Base-by-base conservation (phyloP, 495 filamentous ascomycete species). In the Aspergillus campestris region DNA sequence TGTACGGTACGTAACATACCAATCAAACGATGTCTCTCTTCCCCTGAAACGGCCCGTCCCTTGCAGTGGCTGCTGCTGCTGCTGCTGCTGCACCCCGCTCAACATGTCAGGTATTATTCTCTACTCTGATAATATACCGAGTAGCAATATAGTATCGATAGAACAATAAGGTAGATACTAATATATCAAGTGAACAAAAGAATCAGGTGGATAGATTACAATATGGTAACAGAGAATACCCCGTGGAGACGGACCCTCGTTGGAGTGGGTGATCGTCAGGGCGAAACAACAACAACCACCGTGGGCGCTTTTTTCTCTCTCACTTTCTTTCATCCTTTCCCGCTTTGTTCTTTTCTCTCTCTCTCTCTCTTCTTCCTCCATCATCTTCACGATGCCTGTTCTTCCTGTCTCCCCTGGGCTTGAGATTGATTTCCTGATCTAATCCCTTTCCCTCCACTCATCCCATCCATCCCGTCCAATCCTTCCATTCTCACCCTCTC, bases 191-290 rank as follows among this genome's bases (percentile, higher is more conserved):
- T n/a, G n/a, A n/a, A n/a, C n/a, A n/a, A n/a, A n/a, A 37, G 35
- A 37, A 13, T 10, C 7, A 37, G 29, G 29, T 3, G 7, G 7
- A 31, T 15, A n/a, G 10, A 35, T 8, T 36, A 33, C 38, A 35
- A 39, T 4, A 15, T 42, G 40, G 18, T 18, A 13, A 14, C 28
- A 11, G 8, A 24, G 38, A 28, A 43, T 28, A 41, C 34, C 39
- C 38, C 39, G 34, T 45, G 42, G 42, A 34, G 48, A 36, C 37
- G 38, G 44, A 43, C 48, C 48, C 49, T 50, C 52, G 47, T 52
- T 50, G 32, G 40, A 42, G 44, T 42, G 42, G 33, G 18, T 18
- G 53, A 52, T 56, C 53, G 49, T 56, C 53, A 50, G 46, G 47
- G 39, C 46, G 45, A 31, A 49, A 49, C 42, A 50, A 45, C 48